Percentiles rank a stretch among this genome's conserved stretches.
phyloP scores from a whole-genome alignment of 2,329 filamentous ascomycete genomes.

The Dactylellina sp. region DNA sequence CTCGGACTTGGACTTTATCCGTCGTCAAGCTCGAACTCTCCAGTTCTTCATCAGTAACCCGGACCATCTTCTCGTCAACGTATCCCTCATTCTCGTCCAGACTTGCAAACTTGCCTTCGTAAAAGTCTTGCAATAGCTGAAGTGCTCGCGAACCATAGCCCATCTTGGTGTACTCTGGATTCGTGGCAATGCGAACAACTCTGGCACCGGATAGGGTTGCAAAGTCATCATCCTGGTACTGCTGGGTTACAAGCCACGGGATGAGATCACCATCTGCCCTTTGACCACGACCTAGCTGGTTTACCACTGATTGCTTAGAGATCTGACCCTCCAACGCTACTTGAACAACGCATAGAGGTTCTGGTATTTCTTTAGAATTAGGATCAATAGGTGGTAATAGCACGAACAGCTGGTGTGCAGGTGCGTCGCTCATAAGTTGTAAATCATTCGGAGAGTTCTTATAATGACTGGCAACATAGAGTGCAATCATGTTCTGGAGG shows the following conservation, averaged over 20 bases:
- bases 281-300: conserved; percentile 87
- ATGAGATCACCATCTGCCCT: conserved; percentile 92
- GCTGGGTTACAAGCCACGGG: conserved; percentile 96
- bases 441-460: conserved; percentile 98
- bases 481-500: conserved; percentile 95
- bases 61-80: conserved; percentile 74
- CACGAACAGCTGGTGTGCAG: conserved; percentile 95
- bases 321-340: conserved; percentile 95
- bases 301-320: conserved; percentile 89
- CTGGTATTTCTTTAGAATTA: conserved; percentile 81
- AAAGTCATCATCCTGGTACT: conserved; percentile 95
- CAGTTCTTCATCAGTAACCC: conserved; percentile 85
- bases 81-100: conserved; percentile 77
- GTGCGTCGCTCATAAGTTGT: conserved; percentile 98
- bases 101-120: conserved; percentile 89
- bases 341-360: conserved; percentile 94
- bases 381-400: conserved; percentile 87
- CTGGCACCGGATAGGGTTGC: conserved; percentile 91
- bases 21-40: conserved; percentile 79
- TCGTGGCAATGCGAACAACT: conserved; percentile 93
- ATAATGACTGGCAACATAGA: conserved; percentile 97
- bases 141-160: conserved; percentile 93
- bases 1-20: conserved; percentile 88
- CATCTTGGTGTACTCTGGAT: conserved; percentile 79
- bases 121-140: conserved; percentile 88